A percentile compares a stretch with the other conserved stretches of the same genome.
Conservation (phyloP, 331 rosid genomes). For the Pyracantha coccinea region DNA sequence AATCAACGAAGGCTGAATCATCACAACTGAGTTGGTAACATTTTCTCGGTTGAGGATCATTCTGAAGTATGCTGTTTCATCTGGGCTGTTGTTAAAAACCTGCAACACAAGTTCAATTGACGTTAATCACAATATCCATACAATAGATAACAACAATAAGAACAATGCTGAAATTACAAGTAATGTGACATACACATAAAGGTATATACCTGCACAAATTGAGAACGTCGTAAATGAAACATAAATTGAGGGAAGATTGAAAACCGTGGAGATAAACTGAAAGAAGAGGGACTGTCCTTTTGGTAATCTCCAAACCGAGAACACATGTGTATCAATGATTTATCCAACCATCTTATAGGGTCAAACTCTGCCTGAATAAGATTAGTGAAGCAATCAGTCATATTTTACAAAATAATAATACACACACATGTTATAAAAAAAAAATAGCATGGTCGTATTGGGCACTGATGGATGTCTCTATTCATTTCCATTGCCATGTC, state of each 20-base stretch:
- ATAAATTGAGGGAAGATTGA: slow-evolving; percentile 95
- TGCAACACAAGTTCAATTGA: slow-evolving; percentile 19
- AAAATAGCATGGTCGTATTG: background rate
- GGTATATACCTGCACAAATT: slow-evolving; percentile 76
- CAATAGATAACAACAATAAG: slow-evolving; percentile 14
- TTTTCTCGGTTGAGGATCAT: slow-evolving; percentile 92
- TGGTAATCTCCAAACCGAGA: slow-evolving; percentile 90
- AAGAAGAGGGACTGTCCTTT: slow-evolving; percentile 76
- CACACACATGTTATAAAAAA: background rate
- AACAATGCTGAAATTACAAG: slow-evolving; percentile 3
- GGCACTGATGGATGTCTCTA: background rate
- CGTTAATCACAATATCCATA: background rate
- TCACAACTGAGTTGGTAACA: slow-evolving; percentile 89
- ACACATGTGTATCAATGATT: slow-evolving; percentile 81
- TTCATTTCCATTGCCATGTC: background rate
- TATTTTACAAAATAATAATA: background rate
- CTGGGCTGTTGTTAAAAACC: slow-evolving; percentile 99
- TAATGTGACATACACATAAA: background rate
- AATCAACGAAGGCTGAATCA: slow-evolving; percentile 95
- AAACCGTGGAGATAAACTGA: slow-evolving; percentile 91
- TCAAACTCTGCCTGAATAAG: slow-evolving; percentile 87
- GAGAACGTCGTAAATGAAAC: slow-evolving; percentile 91
- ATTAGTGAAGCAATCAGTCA: background rate
- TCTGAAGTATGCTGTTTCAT: slow-evolving; percentile 94
- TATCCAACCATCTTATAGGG: slow-evolving; percentile 98